Percentiles rank a stretch among this genome's conserved stretches.
Evolutionary conservation across 495 filamentous ascomycete species (phyloP).

Genomic region (Acidomyces sp.): DNA sequence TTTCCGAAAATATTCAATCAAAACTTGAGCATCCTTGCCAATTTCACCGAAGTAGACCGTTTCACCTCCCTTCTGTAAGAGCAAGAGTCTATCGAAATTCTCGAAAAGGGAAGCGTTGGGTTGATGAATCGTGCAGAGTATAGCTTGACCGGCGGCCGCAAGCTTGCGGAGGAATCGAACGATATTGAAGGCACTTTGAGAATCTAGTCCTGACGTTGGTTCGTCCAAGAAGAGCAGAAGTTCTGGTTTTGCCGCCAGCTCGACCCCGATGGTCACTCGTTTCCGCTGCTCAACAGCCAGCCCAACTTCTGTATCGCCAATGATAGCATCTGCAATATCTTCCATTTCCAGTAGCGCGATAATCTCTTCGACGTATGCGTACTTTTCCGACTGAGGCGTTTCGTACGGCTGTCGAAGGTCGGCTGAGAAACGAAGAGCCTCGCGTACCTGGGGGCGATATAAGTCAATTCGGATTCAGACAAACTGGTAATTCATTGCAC

Average conservation of each 20-base stretch:
- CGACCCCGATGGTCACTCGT: conserved; percentile 80
- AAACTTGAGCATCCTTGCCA: conserved; percentile 41
- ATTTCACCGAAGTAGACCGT: conserved; percentile 58
- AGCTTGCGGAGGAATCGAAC: conserved; percentile 79
- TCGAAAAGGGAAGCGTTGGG: conserved; percentile 77
- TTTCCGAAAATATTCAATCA: conserved; percentile 30
- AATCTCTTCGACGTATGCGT: conserved; percentile 72
- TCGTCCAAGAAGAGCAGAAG: conserved; percentile 83
- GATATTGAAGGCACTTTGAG: conserved; percentile 76
- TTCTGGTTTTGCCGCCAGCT: conserved; percentile 73
- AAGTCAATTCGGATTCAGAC: no score
- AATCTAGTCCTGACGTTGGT: conserved; percentile 78
- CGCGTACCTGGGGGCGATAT: no score
- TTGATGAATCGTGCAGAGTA: conserved; percentile 80
- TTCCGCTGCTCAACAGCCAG: conserved; percentile 63
- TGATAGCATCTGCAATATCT: conserved; percentile 27
- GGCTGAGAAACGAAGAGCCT: conserved; percentile 75
- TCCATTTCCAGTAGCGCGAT: conserved; percentile 72
- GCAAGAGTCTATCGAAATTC: conserved; percentile 56
- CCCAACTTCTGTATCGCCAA: conserved; percentile 63
- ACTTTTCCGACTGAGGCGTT: conserved; percentile 57
- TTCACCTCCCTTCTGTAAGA: conserved; percentile 52
- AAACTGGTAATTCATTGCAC: conserved; percentile 32
- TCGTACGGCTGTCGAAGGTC: conserved; percentile 64
- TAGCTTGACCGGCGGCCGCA: conserved; percentile 68